These are phyloP conservation scores for Colletotrichum tofieldiae DNA, from an alignment of 2,329 filamentous ascomycete genomes.

Conservation along the genomic window DNA sequence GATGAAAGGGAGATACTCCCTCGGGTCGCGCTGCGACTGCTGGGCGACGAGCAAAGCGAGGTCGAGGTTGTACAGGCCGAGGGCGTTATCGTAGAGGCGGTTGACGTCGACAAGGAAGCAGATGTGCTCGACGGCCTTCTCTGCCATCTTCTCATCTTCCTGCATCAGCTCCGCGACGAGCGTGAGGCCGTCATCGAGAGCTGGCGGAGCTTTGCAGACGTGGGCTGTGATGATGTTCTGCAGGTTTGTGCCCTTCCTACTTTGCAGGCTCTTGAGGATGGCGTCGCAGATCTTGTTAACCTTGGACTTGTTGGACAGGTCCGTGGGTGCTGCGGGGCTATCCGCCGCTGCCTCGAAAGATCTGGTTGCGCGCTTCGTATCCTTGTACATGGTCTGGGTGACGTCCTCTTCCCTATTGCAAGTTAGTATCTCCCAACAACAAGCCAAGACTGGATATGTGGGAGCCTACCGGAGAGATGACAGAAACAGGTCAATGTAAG, in stretches of 20 bases:
- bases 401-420: conserved; percentile 85
- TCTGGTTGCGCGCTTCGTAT: conserved; percentile 72
- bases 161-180: conserved; percentile 84
- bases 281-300: conserved; percentile 92
- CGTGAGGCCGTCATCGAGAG: conserved; percentile 85
- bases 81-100: conserved; percentile 88
- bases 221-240: conserved; percentile 96
- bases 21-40: conserved; percentile 94
- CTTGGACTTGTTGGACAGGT: conserved; percentile 66
- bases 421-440: conserved; percentile 46
- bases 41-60: conserved; percentile 93
- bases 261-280: conserved; percentile 78
- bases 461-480: conserved; percentile 81
- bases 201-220: conserved; percentile 93
- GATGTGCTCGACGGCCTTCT: conserved; percentile 94
- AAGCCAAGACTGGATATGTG: background rate
- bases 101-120: conserved; percentile 97
- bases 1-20: conserved; percentile 96
- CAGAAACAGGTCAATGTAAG: conserved; percentile 91
- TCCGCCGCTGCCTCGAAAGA: conserved; percentile 33
- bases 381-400: conserved; percentile 91
- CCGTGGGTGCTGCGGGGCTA: conserved; percentile 36
- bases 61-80: conserved; percentile 93
- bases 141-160: conserved; percentile 80
- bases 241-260: conserved; percentile 75